Conservation (phyloP, 1,284 basidiomycete genomes). For the Ganoderma meredithae region DNA sequence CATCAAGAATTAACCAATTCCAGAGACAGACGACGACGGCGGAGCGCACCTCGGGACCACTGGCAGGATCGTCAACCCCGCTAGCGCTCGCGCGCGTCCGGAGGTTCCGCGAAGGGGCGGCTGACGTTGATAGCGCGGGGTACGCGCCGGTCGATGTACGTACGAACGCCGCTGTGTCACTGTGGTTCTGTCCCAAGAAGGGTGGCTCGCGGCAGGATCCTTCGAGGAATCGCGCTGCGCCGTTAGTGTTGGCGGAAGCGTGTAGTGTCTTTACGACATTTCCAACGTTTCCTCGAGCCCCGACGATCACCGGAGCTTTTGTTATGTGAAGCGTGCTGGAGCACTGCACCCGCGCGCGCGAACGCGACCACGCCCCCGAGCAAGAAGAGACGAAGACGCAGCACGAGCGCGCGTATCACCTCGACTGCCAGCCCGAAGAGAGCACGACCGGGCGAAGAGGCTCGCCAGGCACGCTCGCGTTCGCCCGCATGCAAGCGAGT, state of each 20-base stretch:
- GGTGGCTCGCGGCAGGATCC: neutral
- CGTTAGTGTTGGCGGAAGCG: neutral
- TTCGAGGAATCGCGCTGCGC: conserved; percentile 5
- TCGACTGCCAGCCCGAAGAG: neutral
- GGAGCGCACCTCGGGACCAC: too few species aligned
- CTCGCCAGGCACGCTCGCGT: neutral
- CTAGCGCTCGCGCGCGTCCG: neutral
- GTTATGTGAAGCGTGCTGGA: neutral
- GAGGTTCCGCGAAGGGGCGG: neutral
- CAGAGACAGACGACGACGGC: neutral
- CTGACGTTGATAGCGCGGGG: neutral
- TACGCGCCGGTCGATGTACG: neutral
- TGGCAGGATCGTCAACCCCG: neutral
- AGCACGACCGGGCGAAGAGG: neutral
- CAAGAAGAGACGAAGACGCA: neutral
- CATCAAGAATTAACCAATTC: neutral
- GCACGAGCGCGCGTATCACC: neutral
- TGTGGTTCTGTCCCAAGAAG: neutral
- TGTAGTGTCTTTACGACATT: neutral
- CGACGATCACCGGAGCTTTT: conserved; percentile 5
- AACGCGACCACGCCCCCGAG: neutral
- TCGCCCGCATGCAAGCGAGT: conserved; percentile 1
- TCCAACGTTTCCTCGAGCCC: neutral
- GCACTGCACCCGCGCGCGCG: neutral
- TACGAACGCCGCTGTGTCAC: neutral